Percentiles rank a stretch among this genome's conserved stretches.
phyloP scores from a whole-genome alignment of 2,329 filamentous ascomycete genomes.

The Aureobasidium uvarum region DNA sequence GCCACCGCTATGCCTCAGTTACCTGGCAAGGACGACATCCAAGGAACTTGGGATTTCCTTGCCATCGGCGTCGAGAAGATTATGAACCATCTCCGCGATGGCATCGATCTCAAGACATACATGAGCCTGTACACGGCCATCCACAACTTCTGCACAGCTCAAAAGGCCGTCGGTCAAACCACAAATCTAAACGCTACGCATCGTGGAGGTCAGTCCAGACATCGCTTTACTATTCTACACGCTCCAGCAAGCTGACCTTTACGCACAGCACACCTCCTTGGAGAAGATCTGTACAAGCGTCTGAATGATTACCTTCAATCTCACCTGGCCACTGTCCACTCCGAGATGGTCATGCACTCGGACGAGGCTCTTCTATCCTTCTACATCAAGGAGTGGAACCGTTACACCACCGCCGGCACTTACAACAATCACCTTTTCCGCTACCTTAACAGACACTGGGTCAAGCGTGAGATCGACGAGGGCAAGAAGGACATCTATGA shows the following conservation, averaged over 20 bases:
- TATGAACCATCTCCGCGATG: constrained; percentile 87
- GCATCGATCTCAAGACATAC: constrained; percentile 94
- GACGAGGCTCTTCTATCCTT: constrained; percentile 88
- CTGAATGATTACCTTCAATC: constrained; percentile 78
- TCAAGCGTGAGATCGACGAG: constrained; percentile 97
- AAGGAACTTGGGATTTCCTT: constrained; percentile 72
- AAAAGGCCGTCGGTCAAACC: constrained; percentile 72
- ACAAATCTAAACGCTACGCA: constrained; percentile 56
- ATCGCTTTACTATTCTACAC: not conserved
- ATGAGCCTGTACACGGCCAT: constrained; percentile 98
- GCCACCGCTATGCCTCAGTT: constrained; percentile 25
- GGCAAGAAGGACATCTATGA: constrained; percentile 98
- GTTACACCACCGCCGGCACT: constrained; percentile 92
- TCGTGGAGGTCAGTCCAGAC: constrained; percentile 61
- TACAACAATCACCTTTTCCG: constrained; percentile 97
- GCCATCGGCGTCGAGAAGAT: constrained; percentile 86
- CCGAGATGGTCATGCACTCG: constrained; percentile 71
- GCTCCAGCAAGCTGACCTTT: constrained; percentile 11
- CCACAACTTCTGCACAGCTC: constrained; percentile 98
- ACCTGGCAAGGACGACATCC: constrained; percentile 41
- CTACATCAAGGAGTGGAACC: constrained; percentile 95
- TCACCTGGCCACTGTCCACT: constrained; percentile 70
- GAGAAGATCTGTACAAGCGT: constrained; percentile 93
- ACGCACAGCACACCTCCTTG: constrained; percentile 78
- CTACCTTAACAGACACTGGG: constrained; percentile 97